phyloP scores from a whole-genome alignment of 2,329 filamentous ascomycete species.

The Emmonsia crescens region DNA sequence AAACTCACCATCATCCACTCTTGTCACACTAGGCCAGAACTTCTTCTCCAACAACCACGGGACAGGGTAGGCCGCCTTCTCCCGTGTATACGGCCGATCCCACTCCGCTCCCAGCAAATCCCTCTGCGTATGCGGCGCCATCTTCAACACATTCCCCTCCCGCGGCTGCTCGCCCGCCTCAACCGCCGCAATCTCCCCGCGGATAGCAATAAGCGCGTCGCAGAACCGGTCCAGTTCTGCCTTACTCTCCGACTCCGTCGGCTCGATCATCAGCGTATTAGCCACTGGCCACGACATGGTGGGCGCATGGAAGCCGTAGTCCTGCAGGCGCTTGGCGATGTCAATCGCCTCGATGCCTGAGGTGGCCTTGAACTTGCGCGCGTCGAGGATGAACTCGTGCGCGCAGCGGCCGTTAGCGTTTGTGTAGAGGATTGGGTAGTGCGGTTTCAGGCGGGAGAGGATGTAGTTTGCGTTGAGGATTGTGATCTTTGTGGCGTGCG shows the following conservation, averaged over 20 bases:
- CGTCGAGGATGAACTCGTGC: conserved; percentile 94
- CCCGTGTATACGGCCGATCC: conserved; percentile 69
- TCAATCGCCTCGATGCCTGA: conserved; percentile 85
- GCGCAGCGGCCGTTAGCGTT: conserved; percentile 81
- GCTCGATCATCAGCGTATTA: conserved; percentile 96
- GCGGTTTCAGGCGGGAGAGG: conserved; percentile 68
- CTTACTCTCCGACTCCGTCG: conserved; percentile 86
- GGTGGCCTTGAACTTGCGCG: conserved; percentile 70
- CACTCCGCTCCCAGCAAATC: conserved; percentile 69
- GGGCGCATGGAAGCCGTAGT: conserved; percentile 94
- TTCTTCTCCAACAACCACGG: conserved; percentile 84
- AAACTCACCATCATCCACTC: conserved; percentile 76
- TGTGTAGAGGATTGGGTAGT: conserved; percentile 90
- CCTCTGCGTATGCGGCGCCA: conserved; percentile 72
- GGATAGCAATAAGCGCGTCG: conserved; percentile 77
- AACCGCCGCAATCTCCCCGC: conserved; percentile 70
- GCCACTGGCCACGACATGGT: conserved; percentile 96
- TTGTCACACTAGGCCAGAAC: conserved; percentile 84
- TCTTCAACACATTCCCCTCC: conserved; percentile 76
- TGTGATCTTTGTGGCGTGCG: conserved; percentile 80
- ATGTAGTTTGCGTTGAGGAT: conserved; percentile 98
- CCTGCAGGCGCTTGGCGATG: conserved; percentile 89
- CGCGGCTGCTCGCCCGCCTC: conserved; percentile 68
- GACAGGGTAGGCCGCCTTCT: conserved; percentile 79
- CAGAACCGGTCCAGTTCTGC: conserved; percentile 90